These are phyloP conservation scores for Cladophialophora exuberans DNA, from an alignment of 2,329 filamentous ascomycete species.

Conservation along the genomic window DNA sequence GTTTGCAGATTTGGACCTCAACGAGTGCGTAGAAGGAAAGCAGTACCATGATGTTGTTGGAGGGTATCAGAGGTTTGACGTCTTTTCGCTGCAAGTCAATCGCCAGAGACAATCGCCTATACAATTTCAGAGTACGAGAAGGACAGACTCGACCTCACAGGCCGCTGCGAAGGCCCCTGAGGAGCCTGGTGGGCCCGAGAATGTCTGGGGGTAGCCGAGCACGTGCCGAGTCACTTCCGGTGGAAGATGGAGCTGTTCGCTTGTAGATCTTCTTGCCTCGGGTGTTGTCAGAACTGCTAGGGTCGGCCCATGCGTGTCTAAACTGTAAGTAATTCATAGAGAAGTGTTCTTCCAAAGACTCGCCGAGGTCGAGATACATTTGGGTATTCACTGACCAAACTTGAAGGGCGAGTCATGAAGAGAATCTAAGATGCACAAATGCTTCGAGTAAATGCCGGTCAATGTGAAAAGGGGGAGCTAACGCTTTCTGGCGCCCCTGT, in stretches of 20 bases:
- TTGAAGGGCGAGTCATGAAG: too few species aligned
- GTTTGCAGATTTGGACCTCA: conserved; percentile 57
- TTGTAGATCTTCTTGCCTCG: too few species aligned
- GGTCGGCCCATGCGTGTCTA: too few species aligned
- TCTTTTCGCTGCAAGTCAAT: conserved; percentile 57
- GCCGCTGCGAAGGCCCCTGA: neutral
- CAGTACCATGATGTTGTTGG: conserved; percentile 62
- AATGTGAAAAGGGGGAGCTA: neutral
- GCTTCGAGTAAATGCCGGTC: too few species aligned
- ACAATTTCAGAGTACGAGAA: conserved; percentile 2
- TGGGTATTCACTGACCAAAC: too few species aligned
- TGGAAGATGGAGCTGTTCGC: too few species aligned
- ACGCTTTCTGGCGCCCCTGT: neutral
- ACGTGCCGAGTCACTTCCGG: conserved; percentile 5
- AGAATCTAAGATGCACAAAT: too few species aligned
- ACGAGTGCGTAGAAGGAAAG: conserved; percentile 57
- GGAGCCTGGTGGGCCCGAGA: neutral
- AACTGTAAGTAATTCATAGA: too few species aligned
- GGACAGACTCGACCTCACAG: neutral
- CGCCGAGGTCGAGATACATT: too few species aligned
- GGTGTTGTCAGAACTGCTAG: too few species aligned
- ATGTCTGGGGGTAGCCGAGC: neutral
- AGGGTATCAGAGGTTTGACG: conserved; percentile 58
- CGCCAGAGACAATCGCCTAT: conserved; percentile 44
- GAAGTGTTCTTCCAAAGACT: too few species aligned